Conservation (phyloP, 768 basidiomycete species). For the Rhizopogon roseolus region DNA sequence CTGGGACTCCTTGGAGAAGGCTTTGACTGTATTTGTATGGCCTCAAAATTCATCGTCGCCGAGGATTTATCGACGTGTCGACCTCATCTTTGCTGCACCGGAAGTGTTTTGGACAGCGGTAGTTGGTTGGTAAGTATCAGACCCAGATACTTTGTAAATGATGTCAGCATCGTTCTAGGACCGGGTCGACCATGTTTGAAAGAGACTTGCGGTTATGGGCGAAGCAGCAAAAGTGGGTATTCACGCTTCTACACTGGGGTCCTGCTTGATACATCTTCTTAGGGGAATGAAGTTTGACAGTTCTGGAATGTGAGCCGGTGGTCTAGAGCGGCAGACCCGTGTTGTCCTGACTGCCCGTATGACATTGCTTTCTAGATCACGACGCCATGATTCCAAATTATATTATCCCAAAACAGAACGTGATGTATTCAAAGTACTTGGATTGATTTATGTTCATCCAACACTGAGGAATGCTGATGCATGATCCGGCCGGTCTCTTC, state of each 20-base stretch:
- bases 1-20: conserved; percentile 82
- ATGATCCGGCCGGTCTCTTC: conserved; percentile 14
- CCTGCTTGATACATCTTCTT: conserved; percentile 2
- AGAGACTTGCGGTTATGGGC: conserved; percentile 77
- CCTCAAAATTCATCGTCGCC: conserved; percentile 35
- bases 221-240: conserved; percentile 50
- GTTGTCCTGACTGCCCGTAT: not conserved
- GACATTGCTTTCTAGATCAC: conserved; percentile 38
- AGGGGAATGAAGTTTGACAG: conserved; percentile 86
- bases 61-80: conserved; percentile 63
- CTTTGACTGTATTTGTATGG: conserved; percentile 72
- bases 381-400: conserved; percentile 56
- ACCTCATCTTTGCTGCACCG: conserved; percentile 76
- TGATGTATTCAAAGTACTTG: conserved; percentile 69
- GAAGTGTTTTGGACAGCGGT: conserved; percentile 86
- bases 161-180: conserved; percentile 38
- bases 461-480: conserved; percentile 66
- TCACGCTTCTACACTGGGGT: not conserved
- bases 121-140: conserved; percentile 66
- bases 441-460: conserved; percentile 68
- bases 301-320: conserved; percentile 59
- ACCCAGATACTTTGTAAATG: not conserved
- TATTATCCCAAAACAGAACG: conserved; percentile 61
- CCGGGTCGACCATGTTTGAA: conserved; percentile 88
- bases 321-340: not conserved